Percentiles rank a stretch among this genome's conserved stretches.
phyloP scores from a whole-genome alignment of 129 eudicot genomes.

The Saussurea involucrata region DNA sequence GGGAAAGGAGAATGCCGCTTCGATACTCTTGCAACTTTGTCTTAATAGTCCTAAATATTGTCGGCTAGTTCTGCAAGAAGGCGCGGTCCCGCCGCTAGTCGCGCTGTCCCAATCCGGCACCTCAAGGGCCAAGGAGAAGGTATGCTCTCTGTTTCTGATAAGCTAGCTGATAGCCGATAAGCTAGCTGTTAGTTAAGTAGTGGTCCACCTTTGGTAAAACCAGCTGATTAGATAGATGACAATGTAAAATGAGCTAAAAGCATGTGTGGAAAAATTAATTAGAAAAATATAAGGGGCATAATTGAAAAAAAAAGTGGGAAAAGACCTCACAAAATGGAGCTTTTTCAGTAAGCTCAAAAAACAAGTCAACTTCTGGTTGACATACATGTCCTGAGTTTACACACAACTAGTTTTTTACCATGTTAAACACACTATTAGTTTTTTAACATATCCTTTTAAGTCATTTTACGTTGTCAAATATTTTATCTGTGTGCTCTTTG shows the following conservation, averaged over 20 bases:
- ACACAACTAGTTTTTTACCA: no score
- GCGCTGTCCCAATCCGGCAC: conserved; percentile 92
- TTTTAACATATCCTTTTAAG: neutral
- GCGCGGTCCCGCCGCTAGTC: conserved; percentile 94
- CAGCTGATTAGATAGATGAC: neutral
- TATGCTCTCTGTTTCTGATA: conserved; percentile 12
- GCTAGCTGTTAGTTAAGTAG: no score
- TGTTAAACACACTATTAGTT: no score
- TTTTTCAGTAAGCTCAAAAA: no score
- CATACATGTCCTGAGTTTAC: no score
- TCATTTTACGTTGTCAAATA: neutral
- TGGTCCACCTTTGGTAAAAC: neutral
- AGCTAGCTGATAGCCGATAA: neutral
- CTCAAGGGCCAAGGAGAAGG: conserved; percentile 91
- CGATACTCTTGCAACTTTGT: conserved; percentile 76
- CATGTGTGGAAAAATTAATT: neutral
- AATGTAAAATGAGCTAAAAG: neutral
- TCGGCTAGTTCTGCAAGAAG: conserved; percentile 89
- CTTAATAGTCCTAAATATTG: conserved; percentile 70
- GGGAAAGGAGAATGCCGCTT: conserved; percentile 93
- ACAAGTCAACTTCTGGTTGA: no score
- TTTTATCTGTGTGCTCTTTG: neutral
- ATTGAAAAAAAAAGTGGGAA: neutral
- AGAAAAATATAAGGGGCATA: neutral
- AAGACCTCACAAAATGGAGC: no score